Percentiles rank a stretch among this genome's conserved stretches.
Conservation (phyloP, 129 eudicot species). For the Centrapalus pauciflorus region DNA sequence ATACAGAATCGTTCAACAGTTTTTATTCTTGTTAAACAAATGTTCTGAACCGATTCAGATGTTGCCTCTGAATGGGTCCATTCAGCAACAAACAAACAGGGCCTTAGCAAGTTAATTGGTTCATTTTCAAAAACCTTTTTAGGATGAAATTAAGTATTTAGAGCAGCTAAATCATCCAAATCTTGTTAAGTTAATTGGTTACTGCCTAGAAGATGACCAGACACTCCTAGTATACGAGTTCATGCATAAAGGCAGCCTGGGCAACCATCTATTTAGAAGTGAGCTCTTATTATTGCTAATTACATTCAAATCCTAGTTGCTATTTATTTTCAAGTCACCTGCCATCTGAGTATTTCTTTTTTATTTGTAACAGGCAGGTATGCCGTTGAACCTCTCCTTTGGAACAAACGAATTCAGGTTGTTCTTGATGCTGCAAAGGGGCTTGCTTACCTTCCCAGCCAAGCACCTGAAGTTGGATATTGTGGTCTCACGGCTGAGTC, state of each 20-base stretch:
- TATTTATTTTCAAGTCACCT: no score
- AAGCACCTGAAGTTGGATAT: neutral
- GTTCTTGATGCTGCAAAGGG: conserved; percentile 6
- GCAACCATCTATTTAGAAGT: neutral
- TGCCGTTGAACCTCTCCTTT: neutral
- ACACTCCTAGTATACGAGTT: neutral
- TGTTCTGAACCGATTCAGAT: no score
- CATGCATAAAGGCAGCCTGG: conserved; percentile 1
- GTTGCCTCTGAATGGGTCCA: no score
- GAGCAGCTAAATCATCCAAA: conserved; percentile 4
- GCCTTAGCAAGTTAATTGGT: neutral
- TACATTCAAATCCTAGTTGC: no score
- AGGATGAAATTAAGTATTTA: neutral
- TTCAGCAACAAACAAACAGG: no score
- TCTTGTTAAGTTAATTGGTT: conserved; percentile 2
- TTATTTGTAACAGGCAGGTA: neutral
- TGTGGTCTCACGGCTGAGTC: neutral
- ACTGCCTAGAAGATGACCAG: neutral
- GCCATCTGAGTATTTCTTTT: neutral
- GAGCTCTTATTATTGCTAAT: neutral
- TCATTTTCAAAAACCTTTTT: neutral
- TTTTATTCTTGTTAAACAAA: no score
- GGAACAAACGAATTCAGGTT: neutral
- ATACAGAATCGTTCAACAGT: no score
- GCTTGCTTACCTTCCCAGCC: conserved; percentile 10